These are phyloP conservation scores for Phoma herbarum DNA, from an alignment of 2,329 filamentous ascomycete species.

Conservation along the genomic window DNA sequence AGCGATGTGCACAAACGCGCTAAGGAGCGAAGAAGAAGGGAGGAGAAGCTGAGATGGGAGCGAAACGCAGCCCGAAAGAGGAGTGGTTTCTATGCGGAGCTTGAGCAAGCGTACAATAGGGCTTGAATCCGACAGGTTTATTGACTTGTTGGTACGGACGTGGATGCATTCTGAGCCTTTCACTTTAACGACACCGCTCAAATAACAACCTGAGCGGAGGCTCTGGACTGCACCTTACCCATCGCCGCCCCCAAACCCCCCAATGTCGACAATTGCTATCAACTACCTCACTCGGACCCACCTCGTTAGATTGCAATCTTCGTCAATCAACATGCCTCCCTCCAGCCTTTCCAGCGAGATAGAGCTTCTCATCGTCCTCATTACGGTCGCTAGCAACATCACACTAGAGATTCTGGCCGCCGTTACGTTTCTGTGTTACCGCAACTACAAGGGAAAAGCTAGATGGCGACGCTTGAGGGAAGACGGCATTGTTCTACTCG, in stretches of 20 bases:
- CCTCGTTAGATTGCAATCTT: neutral
- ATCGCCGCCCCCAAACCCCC: neutral
- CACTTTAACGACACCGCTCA: neutral
- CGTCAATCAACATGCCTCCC: neutral
- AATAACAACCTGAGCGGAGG: neutral
- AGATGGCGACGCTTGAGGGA: slow-evolving; percentile 22
- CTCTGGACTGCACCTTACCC: neutral
- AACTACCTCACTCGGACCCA: neutral
- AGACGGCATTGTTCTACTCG: slow-evolving; percentile 25
- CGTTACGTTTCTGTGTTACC: slow-evolving; percentile 6
- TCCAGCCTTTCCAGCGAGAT: neutral
- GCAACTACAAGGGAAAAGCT: slow-evolving; percentile 21
- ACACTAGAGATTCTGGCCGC: neutral
- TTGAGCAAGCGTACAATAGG: slow-evolving; percentile 15
- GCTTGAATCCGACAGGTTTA: slow-evolving; percentile 1
- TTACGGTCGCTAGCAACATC: neutral
- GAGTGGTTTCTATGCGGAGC: slow-evolving; percentile 20
- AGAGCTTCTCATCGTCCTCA: neutral
- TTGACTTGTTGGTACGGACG: neutral
- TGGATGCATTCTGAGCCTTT: neutral
- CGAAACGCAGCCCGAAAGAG: slow-evolving; percentile 18
- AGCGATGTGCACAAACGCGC: slow-evolving; percentile 20
- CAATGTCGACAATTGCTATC: neutral
- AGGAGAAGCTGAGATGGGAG: slow-evolving; percentile 20
- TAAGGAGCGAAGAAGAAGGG: slow-evolving; percentile 17